A percentile compares a stretch with the other conserved stretches of the same genome.
These are phyloP conservation scores for Ophiostoma sp. DNA, from an alignment of 2,329 filamentous ascomycete genomes.

Conservation along the genomic window DNA sequence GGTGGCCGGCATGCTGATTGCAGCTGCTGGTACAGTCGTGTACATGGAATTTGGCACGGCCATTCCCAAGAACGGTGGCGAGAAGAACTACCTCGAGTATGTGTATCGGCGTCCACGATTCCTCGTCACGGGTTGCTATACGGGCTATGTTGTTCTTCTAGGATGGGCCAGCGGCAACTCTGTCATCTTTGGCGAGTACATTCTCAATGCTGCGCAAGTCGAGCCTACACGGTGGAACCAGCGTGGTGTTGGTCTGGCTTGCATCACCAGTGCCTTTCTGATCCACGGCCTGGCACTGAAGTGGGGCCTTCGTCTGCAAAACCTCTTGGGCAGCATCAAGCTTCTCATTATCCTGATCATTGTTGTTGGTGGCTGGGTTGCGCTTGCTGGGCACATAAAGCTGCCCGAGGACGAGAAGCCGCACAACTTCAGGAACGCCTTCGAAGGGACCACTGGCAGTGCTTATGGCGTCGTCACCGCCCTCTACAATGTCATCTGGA, in stretches of 20 bases:
- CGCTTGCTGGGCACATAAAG: constrained; percentile 61
- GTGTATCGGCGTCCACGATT: constrained; percentile 62
- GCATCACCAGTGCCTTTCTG: constrained; percentile 64
- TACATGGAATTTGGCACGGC: constrained; percentile 67
- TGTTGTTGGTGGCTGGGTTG: constrained; percentile 61
- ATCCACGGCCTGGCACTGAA: constrained; percentile 65
- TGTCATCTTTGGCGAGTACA: constrained; percentile 70
- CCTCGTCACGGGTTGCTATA: constrained; percentile 61
- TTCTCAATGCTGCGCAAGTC: constrained; percentile 63
- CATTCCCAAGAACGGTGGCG: constrained; percentile 63
- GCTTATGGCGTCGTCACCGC: constrained; percentile 69
- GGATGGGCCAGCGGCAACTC: constrained; percentile 68
- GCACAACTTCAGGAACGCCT: constrained; percentile 63
- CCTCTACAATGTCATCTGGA: constrained; percentile 71
- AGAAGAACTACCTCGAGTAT: constrained; percentile 68
- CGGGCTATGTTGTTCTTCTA: constrained; percentile 62
- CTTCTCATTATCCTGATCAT: constrained; percentile 66
- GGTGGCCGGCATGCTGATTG: constrained; percentile 63
- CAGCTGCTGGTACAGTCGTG: constrained; percentile 61
- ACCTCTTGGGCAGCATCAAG: constrained; percentile 65
- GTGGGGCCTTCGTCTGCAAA: constrained; percentile 68
- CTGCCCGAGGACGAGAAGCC: constrained; percentile 43
- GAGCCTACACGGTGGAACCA: constrained; percentile 68
- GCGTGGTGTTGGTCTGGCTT: constrained; percentile 64
- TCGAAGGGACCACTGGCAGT: constrained; percentile 64